Evolutionary conservation across 306 rosid species (phyloP).

Genomic region (Ceratonia siliqua): DNA sequence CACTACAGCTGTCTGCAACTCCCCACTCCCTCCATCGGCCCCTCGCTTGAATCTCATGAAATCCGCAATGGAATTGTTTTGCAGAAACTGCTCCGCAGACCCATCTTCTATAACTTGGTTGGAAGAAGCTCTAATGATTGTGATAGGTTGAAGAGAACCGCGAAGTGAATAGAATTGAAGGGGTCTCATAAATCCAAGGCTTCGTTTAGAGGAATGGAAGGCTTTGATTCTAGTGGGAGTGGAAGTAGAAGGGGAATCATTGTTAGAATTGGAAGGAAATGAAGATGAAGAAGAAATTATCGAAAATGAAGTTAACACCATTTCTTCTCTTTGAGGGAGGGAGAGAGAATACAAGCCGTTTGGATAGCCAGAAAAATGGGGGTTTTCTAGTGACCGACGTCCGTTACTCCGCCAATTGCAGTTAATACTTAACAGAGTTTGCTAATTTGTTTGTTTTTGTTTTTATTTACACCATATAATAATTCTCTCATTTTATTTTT

Average conservation of each 20-base stretch:
- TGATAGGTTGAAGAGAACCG: conserved; percentile 8
- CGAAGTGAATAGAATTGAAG: conserved; percentile 28
- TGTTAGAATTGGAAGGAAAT: conserved; percentile 41
- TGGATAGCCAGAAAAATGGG: conserved; percentile 40
- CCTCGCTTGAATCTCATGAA: conserved; percentile 82
- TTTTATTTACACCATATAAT: too few species aligned
- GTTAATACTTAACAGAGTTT: too few species aligned
- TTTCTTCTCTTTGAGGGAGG: conserved; percentile 27
- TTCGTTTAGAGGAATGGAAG: conserved; percentile 35
- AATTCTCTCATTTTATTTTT: too few species aligned
- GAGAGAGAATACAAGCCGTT: not conserved
- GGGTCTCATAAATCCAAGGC: conserved; percentile 33
- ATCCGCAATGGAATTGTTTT: conserved; percentile 72
- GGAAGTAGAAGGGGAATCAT: conserved; percentile 48
- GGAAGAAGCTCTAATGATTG: conserved; percentile 37
- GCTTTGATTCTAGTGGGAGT: conserved; percentile 32
- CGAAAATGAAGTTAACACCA: conserved; percentile 58
- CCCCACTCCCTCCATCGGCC: conserved; percentile 50
- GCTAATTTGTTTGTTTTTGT: too few species aligned
- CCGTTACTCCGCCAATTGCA: not conserved
- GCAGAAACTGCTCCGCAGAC: conserved; percentile 58
- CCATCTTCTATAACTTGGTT: conserved; percentile 53
- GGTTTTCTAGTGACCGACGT: conserved; percentile 21
- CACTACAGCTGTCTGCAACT: conserved; percentile 82
- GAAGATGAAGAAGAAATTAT: conserved; percentile 55